These are phyloP conservation scores for Prototheca cutis DNA, from an alignment of 163 green algal genomes.

Conservation along the genomic window DNA sequence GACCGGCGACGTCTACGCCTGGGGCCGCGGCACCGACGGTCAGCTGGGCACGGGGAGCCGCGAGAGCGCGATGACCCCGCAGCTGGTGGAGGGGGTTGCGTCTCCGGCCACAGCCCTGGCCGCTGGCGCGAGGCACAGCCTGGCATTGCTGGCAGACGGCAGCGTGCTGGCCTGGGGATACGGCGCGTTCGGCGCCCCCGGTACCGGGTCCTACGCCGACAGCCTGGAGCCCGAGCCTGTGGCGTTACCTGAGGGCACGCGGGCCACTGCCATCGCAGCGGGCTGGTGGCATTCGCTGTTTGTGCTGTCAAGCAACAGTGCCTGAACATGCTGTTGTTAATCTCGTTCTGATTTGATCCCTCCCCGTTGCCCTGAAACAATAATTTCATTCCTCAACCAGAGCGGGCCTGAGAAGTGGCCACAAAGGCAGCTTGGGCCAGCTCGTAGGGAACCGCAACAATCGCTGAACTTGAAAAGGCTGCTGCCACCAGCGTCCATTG, in stretches of 20 bases:
- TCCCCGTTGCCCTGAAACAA: no score
- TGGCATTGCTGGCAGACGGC: constrained; percentile 13
- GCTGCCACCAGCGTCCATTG: no score
- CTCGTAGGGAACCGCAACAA: no score
- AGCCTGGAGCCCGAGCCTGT: not conserved
- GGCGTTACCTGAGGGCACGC: constrained; percentile 6
- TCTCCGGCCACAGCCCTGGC: constrained; percentile 13
- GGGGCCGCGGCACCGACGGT: constrained; percentile 53
- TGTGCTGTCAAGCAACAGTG: constrained; percentile 1
- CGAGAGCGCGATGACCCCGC: constrained; percentile 7
- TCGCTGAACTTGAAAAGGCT: no score
- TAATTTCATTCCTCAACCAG: no score
- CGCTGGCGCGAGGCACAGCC: constrained; percentile 20
- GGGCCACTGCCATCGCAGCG: constrained; percentile 17
- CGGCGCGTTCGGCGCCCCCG: constrained; percentile 24
- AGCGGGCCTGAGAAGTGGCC: no score
- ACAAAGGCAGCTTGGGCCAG: no score
- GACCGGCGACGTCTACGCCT: constrained; percentile 65
- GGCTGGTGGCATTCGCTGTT: constrained; percentile 32
- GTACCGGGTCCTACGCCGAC: constrained; percentile 9
- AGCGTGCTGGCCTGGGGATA: constrained; percentile 15
- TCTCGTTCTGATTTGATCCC: no score
- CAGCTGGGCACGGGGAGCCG: constrained; percentile 32
- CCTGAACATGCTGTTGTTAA: no score
- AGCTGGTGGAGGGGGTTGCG: constrained; percentile 14